A percentile compares a stretch with the other conserved stretches of the same genome.
These are phyloP conservation scores for Mimosa bimucronata DNA, from an alignment of 306 rosid genomes.

Conservation along the genomic window DNA sequence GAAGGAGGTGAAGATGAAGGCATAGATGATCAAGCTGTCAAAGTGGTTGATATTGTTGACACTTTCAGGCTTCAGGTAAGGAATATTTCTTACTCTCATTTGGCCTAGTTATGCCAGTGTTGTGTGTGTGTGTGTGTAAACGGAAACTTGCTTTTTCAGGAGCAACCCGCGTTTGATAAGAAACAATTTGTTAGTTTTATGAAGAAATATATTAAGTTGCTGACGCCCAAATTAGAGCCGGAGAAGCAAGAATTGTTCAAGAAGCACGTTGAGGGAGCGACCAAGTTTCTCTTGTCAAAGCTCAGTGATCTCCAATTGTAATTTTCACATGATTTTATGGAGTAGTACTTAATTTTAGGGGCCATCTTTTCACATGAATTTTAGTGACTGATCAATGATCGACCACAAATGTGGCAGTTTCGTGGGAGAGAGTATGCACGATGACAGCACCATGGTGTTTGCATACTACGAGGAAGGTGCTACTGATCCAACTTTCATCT, in stretches of 20 bases:
- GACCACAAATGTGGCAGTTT: conserved; percentile 56
- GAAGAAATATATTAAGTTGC: conserved; percentile 76
- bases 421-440: conserved; percentile 95
- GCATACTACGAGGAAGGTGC: conserved; percentile 97
- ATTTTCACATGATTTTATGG: background rate
- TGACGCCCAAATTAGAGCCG: conserved; percentile 64
- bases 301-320: conserved; percentile 86
- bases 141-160: conserved; percentile 45
- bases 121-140: background rate
- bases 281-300: conserved; percentile 74
- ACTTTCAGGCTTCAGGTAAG: conserved; percentile 54
- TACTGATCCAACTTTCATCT: conserved; percentile 84
- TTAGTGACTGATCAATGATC: conserved; percentile 10
- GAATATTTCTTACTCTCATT: background rate
- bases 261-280: conserved; percentile 87
- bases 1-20: conserved; percentile 90
- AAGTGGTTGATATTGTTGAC: conserved; percentile 59
- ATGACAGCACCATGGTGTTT: conserved; percentile 71
- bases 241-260: conserved; percentile 71
- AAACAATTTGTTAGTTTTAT: conserved; percentile 71
- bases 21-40: conserved; percentile 79
- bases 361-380: background rate
- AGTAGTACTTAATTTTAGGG: background rate
- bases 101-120: background rate
- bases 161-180: conserved; percentile 88